Conservation (phyloP, 2,329 filamentous ascomycete species). For the Epichloe typhina region DNA sequence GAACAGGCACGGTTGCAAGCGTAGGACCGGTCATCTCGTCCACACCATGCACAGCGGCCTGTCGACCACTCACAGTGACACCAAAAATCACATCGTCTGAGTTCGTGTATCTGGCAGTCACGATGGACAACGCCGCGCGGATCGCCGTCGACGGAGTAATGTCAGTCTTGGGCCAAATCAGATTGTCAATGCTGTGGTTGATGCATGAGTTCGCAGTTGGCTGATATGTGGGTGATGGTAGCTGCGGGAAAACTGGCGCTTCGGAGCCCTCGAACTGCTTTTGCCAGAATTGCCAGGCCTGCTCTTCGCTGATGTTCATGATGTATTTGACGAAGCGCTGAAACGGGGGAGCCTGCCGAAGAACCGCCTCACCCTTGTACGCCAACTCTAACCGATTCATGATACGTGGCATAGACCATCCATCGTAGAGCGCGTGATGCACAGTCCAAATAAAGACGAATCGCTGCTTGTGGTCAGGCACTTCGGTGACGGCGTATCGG, state of each 20-base stretch:
- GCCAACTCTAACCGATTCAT: conserved; percentile 26
- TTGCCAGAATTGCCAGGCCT: conserved; percentile 27
- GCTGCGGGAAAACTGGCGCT: not conserved
- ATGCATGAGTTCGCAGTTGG: conserved; percentile 2
- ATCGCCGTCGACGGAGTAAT: conserved; percentile 12
- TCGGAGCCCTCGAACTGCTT: conserved; percentile 2
- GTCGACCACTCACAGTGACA: conserved; percentile 13
- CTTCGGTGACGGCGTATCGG: conserved; percentile 5
- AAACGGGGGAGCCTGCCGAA: conserved; percentile 16
- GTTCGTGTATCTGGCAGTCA: conserved; percentile 23
- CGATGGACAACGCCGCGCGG: conserved; percentile 18
- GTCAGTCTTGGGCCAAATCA: conserved; percentile 5
- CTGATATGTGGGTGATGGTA: not conserved
- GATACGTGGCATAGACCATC: conserved; percentile 33
- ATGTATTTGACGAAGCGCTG: conserved; percentile 30
- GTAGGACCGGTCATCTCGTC: conserved; percentile 16
- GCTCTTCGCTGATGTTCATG: conserved; percentile 17
- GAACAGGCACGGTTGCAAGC: conserved; percentile 15
- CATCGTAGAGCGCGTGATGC: conserved; percentile 38
- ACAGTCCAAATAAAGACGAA: conserved; percentile 23
- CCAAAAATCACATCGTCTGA: conserved; percentile 19
- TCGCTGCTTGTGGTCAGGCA: not conserved
- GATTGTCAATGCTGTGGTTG: not conserved
- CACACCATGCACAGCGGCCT: conserved; percentile 14
- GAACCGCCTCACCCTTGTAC: conserved; percentile 17